Base-by-base conservation (phyloP, 495 filamentous ascomycete species). In the Tuber calosporum region DNA sequence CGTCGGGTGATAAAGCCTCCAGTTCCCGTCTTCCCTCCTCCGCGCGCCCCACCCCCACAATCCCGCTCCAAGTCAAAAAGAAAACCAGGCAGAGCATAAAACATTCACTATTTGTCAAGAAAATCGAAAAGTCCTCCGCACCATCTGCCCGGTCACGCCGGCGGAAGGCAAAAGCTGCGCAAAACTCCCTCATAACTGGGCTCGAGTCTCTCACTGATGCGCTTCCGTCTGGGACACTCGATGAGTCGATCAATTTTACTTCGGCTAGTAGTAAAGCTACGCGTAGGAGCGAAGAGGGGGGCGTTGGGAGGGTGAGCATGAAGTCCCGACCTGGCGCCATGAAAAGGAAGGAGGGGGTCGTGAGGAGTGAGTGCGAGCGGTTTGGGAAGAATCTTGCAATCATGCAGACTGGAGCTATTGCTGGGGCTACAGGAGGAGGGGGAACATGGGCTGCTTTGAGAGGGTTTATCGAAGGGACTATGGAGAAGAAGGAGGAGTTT, bases 371-470 rank as follows among this genome's bases (percentile, higher is more conserved):
- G 86, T 88, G 90, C 81, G 89, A 92, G 82, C 85, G 94, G 73
- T 97, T 97, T 80, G 89, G 87, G 72, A 87, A 85, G 83, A 97
- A 93, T 82, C 83, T 98, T 86, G 93, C 91, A 53, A 85, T 89
- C 83, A 77, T 87, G 73, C 86, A 88, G 73, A 83, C 81, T 78
- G 86, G 86, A 74, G 53, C 53, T 34, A 58, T 81, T 45, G 78
- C n/a, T 40, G 69, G 45, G 34, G n/a, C 41, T 17, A 19, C 37
- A 45, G 70, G 72, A 66, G 34, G 43, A 48, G 38, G 62, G 8
- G 37, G 39, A 17, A 68, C 73, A 48, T 84, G 83, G 83, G 78
- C 75, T 38, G 82, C 79, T 53, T 68, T 84, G 75, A 82, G 83
- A 69, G 72, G 72, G 20, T 84, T 83, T 71, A 84, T 84, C 73